A percentile compares a stretch with the other conserved stretches of the same genome.
Conservation (phyloP, 2,329 filamentous ascomycete genomes). For the Ceratocystis lukuohia region DNA sequence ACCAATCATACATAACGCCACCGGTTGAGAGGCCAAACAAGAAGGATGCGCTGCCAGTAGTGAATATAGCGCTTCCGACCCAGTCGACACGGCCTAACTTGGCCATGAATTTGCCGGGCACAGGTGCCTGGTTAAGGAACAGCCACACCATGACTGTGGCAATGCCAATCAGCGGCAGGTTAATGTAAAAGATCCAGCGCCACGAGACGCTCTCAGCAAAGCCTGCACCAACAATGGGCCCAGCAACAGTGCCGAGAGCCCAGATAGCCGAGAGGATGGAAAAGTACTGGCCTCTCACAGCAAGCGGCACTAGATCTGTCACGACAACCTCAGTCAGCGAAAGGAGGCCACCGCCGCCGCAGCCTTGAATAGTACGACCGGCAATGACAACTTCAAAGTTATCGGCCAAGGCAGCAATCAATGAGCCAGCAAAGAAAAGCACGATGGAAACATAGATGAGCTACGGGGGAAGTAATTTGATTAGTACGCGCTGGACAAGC, state of each 20-base stretch:
- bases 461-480: conserved; percentile 10
- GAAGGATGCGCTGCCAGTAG: conserved; percentile 40
- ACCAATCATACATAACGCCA: conserved; percentile 52
- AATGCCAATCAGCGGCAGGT: conserved; percentile 25
- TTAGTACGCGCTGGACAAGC: neutral
- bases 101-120: conserved; percentile 20
- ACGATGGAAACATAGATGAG: conserved; percentile 24
- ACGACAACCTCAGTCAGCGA: conserved; percentile 27
- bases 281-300: conserved; percentile 31
- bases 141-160: conserved; percentile 22
- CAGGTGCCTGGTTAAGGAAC: conserved; percentile 23
- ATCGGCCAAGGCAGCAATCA: conserved; percentile 27
- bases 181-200: conserved; percentile 30
- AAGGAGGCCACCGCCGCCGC: conserved; percentile 28
- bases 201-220: conserved; percentile 23
- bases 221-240: conserved; percentile 24
- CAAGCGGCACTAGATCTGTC: conserved; percentile 30
- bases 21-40: conserved; percentile 38
- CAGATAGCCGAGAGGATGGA: conserved; percentile 33
- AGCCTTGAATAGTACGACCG: conserved; percentile 28
- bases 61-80: conserved; percentile 47
- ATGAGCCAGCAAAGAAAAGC: conserved; percentile 31
- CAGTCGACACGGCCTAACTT: conserved; percentile 40
- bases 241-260: conserved; percentile 38
- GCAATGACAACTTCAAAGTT: conserved; percentile 25